phyloP scores from a whole-genome alignment of 2,329 filamentous ascomycete species.

The Pseudocercospora cruenta region DNA sequence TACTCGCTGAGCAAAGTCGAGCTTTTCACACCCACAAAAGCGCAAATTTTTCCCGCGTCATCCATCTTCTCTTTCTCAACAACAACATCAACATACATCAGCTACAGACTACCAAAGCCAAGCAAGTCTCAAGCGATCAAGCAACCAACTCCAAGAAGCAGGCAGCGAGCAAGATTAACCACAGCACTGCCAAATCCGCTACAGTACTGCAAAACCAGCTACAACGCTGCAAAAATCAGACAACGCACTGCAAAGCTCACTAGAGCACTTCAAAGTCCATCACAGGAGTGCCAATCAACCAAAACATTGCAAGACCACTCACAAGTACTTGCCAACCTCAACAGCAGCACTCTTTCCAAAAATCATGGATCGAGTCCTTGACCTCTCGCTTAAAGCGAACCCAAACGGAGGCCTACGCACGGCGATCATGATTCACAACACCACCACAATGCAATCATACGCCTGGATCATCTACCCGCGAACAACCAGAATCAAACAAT shows the following conservation, averaged over 20 bases:
- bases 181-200: background rate
- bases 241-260: too few relatives aligned
- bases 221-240: too few relatives aligned
- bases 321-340: background rate
- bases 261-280: too few relatives aligned
- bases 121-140: background rate
- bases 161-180: too few relatives aligned
- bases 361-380: background rate
- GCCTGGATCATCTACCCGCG: background rate
- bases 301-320: background rate
- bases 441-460: background rate
- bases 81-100: background rate
- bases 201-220: too few relatives aligned
- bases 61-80: background rate
- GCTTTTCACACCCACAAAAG: background rate
- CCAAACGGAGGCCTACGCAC: background rate
- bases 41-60: background rate
- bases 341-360: background rate
- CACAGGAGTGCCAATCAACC: background rate
- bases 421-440: background rate
- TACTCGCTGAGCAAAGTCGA: background rate
- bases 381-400: background rate
- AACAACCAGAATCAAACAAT: background rate
- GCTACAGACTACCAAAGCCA: background rate
- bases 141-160: background rate